Percentiles rank a stretch among this genome's conserved stretches.
Conservation (phyloP, 2,329 filamentous ascomycete genomes). For the Mycosphaerelloides madeirae region DNA sequence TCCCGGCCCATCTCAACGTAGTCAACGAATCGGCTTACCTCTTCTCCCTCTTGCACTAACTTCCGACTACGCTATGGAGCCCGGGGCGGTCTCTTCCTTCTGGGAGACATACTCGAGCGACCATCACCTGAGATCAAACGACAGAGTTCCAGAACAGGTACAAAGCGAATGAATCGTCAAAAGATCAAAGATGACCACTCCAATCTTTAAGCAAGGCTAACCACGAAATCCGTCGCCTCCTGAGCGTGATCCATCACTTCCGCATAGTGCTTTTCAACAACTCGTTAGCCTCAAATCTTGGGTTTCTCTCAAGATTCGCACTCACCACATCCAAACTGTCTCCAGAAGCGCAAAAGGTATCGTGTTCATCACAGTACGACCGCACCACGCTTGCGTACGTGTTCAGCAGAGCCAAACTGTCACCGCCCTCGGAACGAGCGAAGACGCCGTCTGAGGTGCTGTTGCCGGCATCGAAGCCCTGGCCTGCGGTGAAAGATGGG, state of each 20-base stretch:
- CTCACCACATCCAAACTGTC: constrained; percentile 8
- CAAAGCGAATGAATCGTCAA: too few species aligned
- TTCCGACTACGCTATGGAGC: too few species aligned
- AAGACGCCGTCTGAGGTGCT: constrained; percentile 24
- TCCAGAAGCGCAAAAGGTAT: constrained; percentile 18
- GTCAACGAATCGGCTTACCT: too few species aligned
- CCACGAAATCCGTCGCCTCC: constrained; percentile 12
- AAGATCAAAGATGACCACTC: too few species aligned
- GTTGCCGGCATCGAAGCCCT: constrained; percentile 30
- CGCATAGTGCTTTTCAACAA: constrained; percentile 13
- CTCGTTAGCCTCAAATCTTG: too few species aligned
- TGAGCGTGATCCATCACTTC: constrained; percentile 13
- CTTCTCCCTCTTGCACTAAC: too few species aligned
- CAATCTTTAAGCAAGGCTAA: background rate
- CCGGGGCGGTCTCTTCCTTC: too few species aligned
- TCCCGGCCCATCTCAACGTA: too few species aligned
- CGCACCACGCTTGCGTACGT: constrained; percentile 13
- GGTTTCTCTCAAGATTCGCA: too few species aligned
- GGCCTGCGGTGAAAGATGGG: constrained; percentile 26
- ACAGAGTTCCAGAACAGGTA: too few species aligned
- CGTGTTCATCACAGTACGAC: constrained; percentile 18
- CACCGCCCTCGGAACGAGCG: constrained; percentile 1
- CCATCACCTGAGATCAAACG: too few species aligned
- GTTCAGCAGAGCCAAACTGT: constrained; percentile 14
- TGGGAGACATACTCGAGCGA: too few species aligned